Conservation (phyloP, 768 basidiomycete species). For the Pulveroboletus sp. region DNA sequence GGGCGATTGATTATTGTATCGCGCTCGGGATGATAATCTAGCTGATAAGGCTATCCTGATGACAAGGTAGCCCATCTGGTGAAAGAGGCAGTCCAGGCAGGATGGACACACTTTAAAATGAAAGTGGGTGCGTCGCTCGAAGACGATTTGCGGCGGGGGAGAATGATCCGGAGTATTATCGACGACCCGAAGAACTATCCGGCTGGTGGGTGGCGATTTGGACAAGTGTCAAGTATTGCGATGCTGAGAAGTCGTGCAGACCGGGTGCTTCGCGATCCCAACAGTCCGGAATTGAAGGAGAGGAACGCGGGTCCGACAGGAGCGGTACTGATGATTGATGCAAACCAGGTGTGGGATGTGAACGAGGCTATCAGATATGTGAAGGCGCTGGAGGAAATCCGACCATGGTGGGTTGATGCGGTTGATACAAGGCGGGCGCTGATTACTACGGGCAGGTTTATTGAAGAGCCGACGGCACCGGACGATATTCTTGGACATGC, state of each 20-base stretch:
- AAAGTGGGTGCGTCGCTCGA: conserved; percentile 86
- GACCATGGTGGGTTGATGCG: conserved; percentile 23
- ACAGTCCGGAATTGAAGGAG: conserved; percentile 57
- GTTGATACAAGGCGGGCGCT: conserved; percentile 1
- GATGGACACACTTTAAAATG: conserved; percentile 99
- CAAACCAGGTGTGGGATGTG: conserved; percentile 95
- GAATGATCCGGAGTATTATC: conserved; percentile 86
- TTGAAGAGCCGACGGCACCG: conserved; percentile 91
- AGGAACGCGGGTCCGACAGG: conserved; percentile 95
- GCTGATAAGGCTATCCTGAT: conserved; percentile 68
- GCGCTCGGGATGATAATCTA: neutral
- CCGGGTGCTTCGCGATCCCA: conserved; percentile 43
- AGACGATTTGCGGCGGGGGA: conserved; percentile 80
- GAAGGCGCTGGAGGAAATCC: conserved; percentile 67
- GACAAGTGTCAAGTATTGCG: neutral
- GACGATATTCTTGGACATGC: conserved; percentile 89
- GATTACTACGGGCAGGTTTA: conserved; percentile 58
- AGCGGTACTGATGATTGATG: conserved; percentile 91
- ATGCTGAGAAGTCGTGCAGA: conserved; percentile 26
- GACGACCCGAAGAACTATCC: conserved; percentile 74
- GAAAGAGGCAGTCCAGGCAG: conserved; percentile 75
- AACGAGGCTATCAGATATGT: conserved; percentile 87
- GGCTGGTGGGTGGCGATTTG: conserved; percentile 45
- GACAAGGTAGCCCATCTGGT: conserved; percentile 85
- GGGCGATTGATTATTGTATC: conserved; percentile 5